Conservation (phyloP, 148 eudicot species). For the Rhododendron ovatum region DNA sequence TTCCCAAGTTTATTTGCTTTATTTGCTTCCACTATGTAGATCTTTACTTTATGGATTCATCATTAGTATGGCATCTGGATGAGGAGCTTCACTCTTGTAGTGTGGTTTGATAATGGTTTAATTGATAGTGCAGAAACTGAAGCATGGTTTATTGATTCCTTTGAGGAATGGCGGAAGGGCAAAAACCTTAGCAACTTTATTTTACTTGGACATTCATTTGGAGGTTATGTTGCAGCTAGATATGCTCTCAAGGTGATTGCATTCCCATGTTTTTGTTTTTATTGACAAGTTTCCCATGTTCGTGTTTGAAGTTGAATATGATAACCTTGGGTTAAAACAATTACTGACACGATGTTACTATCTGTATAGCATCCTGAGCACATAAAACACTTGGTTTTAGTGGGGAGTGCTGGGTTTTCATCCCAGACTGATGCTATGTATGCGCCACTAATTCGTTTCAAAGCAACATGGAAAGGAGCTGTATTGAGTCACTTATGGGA, state of each 20-base stretch:
- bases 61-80: neutral
- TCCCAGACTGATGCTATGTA: conserved; percentile 55
- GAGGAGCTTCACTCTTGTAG: neutral
- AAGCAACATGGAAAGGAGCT: conserved; percentile 94
- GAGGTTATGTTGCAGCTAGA: conserved; percentile 93
- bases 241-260: conserved; percentile 78
- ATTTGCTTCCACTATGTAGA: neutral
- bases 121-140: conserved; percentile 70
- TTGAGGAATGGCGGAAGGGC: conserved; percentile 96
- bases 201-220: conserved; percentile 95
- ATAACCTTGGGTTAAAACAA: neutral
- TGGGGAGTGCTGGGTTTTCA: conserved; percentile 90
- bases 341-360: conserved; percentile 4
- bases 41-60: neutral
- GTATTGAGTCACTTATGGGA: conserved; percentile 89
- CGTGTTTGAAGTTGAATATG: neutral
- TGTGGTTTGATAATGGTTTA: neutral
- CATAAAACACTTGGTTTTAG: conserved; percentile 82
- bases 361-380: conserved; percentile 81
- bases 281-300: conserved; percentile 10
- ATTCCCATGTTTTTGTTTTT: conserved; percentile 9
- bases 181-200: conserved; percentile 68
- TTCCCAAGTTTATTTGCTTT: neutral
- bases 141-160: conserved; percentile 95
- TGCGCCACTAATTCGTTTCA: conserved; percentile 58